Percentiles rank a stretch among this genome's conserved stretches.
Evolutionary conservation across 208 protist species (phyloP).

Genomic region (Zelonia costaricensis): DNA sequence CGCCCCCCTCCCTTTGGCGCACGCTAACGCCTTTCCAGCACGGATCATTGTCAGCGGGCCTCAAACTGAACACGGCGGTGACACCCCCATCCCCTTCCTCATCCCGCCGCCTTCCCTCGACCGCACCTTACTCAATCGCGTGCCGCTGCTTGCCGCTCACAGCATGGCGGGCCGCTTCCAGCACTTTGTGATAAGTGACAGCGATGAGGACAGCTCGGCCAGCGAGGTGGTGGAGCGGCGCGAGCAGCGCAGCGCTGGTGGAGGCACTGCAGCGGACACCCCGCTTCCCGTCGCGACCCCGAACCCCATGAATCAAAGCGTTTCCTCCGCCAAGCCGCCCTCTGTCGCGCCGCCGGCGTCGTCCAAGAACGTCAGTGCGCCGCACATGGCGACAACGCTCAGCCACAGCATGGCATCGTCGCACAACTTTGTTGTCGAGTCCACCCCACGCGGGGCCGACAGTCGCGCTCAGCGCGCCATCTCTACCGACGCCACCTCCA

Average conservation of each 20-base stretch:
- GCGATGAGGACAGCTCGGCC: slow-evolving; percentile 52
- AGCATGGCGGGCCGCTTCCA: slow-evolving; percentile 34
- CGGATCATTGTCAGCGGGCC: too few species aligned
- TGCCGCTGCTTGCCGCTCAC: neutral
- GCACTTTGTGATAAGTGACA: slow-evolving; percentile 51
- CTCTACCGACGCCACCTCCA: slow-evolving; percentile 5
- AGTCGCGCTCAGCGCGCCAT: neutral
- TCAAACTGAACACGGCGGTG: too few species aligned
- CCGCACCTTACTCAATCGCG: neutral
- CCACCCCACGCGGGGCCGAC: neutral
- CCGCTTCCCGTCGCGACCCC: slow-evolving; percentile 15
- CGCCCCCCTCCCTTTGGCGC: slow-evolving; percentile 1
- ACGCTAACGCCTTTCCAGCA: too few species aligned
- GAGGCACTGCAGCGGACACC: slow-evolving; percentile 30
- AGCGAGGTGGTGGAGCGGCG: slow-evolving; percentile 15
- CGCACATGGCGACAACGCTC: slow-evolving; percentile 3
- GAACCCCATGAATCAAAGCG: neutral
- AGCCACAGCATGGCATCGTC: slow-evolving; percentile 17
- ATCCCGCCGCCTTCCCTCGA: neutral
- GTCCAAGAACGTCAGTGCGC: neutral
- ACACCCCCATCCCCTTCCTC: neutral
- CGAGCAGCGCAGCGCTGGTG: slow-evolving; percentile 12
- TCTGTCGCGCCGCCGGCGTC: neutral
- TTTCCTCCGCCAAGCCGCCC: neutral
- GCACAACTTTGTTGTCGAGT: neutral